Evolutionary conservation across 2,329 filamentous ascomycete species (phyloP).

Genomic region (Aschersonia sp.): DNA sequence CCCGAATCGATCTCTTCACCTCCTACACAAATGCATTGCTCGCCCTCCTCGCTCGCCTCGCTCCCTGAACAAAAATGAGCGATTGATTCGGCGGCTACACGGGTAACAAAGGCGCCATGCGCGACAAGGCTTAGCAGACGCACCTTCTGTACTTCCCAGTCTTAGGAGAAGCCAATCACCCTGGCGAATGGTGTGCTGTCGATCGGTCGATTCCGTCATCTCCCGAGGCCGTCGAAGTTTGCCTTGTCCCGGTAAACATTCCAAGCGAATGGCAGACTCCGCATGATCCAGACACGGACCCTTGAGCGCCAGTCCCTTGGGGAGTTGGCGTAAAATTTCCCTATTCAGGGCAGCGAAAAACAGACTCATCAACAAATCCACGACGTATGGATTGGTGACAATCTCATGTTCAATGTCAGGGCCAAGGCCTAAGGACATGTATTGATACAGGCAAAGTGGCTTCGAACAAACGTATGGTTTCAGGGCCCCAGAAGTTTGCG

Average conservation of each 20-base stretch:
- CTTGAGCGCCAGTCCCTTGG: conserved; percentile 24
- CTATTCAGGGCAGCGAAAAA: conserved; percentile 47
- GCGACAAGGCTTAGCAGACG: background rate
- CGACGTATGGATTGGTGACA: conserved; percentile 61
- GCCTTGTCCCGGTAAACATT: background rate
- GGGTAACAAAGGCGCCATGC: too few relatives aligned
- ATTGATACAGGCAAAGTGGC: conserved; percentile 72
- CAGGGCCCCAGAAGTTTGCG: conserved; percentile 50
- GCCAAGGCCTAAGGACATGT: conserved; percentile 74
- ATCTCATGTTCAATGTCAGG: conserved; percentile 80
- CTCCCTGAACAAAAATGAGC: too few relatives aligned
- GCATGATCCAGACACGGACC: conserved; percentile 8
- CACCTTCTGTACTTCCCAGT: background rate
- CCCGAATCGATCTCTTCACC: too few relatives aligned
- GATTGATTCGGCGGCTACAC: too few relatives aligned
- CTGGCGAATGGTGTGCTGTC: background rate
- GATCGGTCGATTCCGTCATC: too few relatives aligned
- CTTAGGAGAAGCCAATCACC: conserved; percentile 1
- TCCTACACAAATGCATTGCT: too few relatives aligned
- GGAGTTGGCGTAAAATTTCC: conserved; percentile 27
- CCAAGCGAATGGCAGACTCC: background rate
- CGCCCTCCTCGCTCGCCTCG: too few relatives aligned
- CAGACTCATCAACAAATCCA: conserved; percentile 74
- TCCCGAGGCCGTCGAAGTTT: too few relatives aligned
- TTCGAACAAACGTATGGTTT: conserved; percentile 70